These are phyloP conservation scores for Talaromyces sp. DNA, from an alignment of 2,329 filamentous ascomycete genomes.

Conservation along the genomic window DNA sequence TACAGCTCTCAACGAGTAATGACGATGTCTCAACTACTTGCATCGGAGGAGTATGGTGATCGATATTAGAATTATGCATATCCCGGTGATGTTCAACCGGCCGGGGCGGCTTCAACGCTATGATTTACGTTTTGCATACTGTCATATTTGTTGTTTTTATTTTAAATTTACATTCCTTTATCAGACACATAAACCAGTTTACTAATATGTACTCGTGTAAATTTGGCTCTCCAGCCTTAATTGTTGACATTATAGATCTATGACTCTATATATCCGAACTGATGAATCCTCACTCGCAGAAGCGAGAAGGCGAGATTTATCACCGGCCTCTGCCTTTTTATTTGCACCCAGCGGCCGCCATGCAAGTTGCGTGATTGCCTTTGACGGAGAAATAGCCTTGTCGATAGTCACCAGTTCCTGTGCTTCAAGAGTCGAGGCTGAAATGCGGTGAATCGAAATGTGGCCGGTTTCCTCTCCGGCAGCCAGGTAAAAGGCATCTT, in stretches of 20 bases:
- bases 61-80: conserved; percentile 10
- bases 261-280: conserved; percentile 34
- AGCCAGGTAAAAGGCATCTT: conserved; percentile 35
- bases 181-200: background rate
- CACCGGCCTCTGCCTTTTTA: background rate
- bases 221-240: background rate
- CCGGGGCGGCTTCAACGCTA: conserved; percentile 19
- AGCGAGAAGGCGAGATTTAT: conserved; percentile 24
- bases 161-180: background rate
- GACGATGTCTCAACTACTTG: conserved; percentile 14
- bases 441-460: conserved; percentile 38
- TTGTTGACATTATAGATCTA: conserved; percentile 23
- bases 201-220: background rate
- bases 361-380: conserved; percentile 60
- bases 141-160: background rate
- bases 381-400: conserved; percentile 51
- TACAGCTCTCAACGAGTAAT: conserved; percentile 1
- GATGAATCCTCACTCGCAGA: conserved; percentile 44
- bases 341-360: conserved; percentile 54
- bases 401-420: conserved; percentile 28
- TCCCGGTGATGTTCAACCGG: conserved; percentile 11
- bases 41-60: conserved; percentile 11
- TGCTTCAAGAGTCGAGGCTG: conserved; percentile 24
- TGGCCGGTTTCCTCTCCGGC: conserved; percentile 45
- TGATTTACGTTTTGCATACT: background rate